Conservation (phyloP, 805 yeast genomes). For the Cyberlindnera misumaiensis region DNA sequence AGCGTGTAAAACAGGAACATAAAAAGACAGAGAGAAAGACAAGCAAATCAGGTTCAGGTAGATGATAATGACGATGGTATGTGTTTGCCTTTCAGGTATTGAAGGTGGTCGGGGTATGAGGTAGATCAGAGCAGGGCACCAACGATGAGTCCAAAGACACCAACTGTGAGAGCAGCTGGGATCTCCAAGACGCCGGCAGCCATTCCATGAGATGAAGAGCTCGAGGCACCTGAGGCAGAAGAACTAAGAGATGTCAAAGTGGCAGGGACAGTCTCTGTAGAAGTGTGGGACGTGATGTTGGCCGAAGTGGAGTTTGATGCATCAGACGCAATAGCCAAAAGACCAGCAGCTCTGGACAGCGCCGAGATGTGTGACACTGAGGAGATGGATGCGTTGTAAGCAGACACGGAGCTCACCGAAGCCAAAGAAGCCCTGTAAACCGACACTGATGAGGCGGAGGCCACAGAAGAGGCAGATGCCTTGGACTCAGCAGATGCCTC, state of each 20-base stretch:
- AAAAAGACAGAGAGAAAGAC: too few relatives aligned
- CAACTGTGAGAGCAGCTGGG: slow-evolving; percentile 23
- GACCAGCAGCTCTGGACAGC: slow-evolving; percentile 31
- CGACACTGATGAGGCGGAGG: slow-evolving; percentile 13
- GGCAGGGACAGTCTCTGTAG: slow-evolving; percentile 16
- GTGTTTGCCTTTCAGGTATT: too few relatives aligned
- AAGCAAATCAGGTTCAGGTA: too few relatives aligned
- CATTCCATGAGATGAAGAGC: slow-evolving; percentile 27
- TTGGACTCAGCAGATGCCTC: slow-evolving; percentile 10
- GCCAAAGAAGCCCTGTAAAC: slow-evolving; percentile 10
- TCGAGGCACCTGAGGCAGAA: slow-evolving; percentile 18
- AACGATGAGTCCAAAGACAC: slow-evolving; percentile 22
- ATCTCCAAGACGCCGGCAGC: slow-evolving; percentile 22
- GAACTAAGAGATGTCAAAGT: slow-evolving; percentile 18
- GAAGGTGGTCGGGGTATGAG: too few relatives aligned
- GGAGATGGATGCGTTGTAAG: slow-evolving; percentile 19
- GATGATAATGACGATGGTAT: too few relatives aligned
- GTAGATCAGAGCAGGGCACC: slow-evolving; percentile 22
- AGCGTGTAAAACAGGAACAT: too few relatives aligned
- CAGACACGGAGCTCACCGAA: slow-evolving; percentile 7
- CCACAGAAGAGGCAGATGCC: slow-evolving; percentile 16
- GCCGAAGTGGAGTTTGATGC: slow-evolving; percentile 23
- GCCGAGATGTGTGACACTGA: slow-evolving; percentile 15
- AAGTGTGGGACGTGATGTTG: slow-evolving; percentile 28
- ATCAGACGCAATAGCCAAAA: slow-evolving; percentile 36